phyloP scores from a whole-genome alignment of 306 rosid species.

The Cajanus cajan region DNA sequence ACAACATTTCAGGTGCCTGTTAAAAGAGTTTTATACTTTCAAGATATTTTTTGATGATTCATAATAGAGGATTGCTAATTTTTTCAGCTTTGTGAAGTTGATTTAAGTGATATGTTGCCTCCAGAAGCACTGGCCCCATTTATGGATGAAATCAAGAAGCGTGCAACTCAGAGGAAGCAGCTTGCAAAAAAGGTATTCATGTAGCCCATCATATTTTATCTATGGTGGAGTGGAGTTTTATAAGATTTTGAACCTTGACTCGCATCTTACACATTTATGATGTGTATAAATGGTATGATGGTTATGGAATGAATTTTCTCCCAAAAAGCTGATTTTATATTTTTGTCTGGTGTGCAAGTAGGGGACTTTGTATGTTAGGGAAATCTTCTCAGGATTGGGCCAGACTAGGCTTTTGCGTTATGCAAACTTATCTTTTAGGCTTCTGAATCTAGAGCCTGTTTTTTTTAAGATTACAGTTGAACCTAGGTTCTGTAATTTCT shows the following conservation, averaged over 20 bases:
- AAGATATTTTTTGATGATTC: conserved; percentile 20
- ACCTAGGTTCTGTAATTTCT: not conserved
- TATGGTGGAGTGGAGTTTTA: not conserved
- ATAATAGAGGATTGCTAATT: conserved; percentile 27
- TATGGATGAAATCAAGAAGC: conserved; percentile 87
- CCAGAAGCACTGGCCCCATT: conserved; percentile 72
- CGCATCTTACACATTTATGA: not conserved
- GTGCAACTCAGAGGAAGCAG: conserved; percentile 80
- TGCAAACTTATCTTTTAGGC: conserved; percentile 9
- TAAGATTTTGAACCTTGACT: not conserved
- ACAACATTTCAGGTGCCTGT: conserved; percentile 75
- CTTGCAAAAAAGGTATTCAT: conserved; percentile 70
- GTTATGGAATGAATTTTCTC: conserved; percentile 4
- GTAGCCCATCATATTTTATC: not conserved
- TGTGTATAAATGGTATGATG: conserved; percentile 2
- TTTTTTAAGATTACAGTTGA: conserved; percentile 5
- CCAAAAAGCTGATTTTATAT: not conserved
- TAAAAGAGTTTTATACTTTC: not conserved
- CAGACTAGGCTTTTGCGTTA: not conserved
- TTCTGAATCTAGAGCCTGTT: not conserved
- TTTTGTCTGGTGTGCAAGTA: conserved; percentile 22
- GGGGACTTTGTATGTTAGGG: conserved; percentile 6
- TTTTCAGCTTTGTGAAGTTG: conserved; percentile 93
- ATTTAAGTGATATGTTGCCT: conserved; percentile 70
- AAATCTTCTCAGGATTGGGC: conserved; percentile 1